These are phyloP conservation scores for Ciborinia camelliae DNA, from an alignment of 2,329 filamentous ascomycete genomes.

Conservation along the genomic window DNA sequence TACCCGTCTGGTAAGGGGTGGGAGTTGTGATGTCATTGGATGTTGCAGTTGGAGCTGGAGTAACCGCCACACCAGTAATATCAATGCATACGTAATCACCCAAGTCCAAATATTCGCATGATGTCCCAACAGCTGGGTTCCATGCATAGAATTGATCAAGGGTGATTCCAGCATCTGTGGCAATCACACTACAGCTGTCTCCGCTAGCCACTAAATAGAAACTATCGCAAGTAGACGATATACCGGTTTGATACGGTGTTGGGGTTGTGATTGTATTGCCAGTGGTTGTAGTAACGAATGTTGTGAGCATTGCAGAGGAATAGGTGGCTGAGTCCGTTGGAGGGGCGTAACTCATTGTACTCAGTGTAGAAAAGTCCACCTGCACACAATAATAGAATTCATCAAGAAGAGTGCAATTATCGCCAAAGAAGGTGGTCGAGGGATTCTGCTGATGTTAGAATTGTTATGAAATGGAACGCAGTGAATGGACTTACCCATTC, in stretches of 20 bases:
- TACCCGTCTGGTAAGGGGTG: slow-evolving; percentile 33
- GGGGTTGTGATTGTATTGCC: neutral
- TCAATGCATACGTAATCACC: slow-evolving; percentile 32
- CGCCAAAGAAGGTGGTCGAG: neutral
- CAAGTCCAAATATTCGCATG: slow-evolving; percentile 32
- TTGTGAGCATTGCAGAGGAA: neutral
- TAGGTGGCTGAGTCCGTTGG: too few species aligned
- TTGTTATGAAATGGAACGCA: neutral
- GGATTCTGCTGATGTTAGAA: slow-evolving; percentile 17
- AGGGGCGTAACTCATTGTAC: too few species aligned
- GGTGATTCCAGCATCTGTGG: slow-evolving; percentile 22
- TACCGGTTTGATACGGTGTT: slow-evolving; percentile 34
- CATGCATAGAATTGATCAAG: slow-evolving; percentile 31
- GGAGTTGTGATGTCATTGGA: slow-evolving; percentile 1
- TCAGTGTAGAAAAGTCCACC: slow-evolving; percentile 8
- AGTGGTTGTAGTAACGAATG: too few species aligned
- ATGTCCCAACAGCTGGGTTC: slow-evolving; percentile 16
- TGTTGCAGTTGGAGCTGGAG: too few species aligned
- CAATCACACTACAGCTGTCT: neutral
- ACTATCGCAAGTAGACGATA: slow-evolving; percentile 34
- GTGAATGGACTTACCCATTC: slow-evolving; percentile 4
- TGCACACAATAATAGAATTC: slow-evolving; percentile 14
- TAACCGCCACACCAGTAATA: neutral
- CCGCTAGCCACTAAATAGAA: slow-evolving; percentile 23
- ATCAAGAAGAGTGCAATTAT: slow-evolving; percentile 6